These are phyloP conservation scores for Solidago caesia DNA, from an alignment of 129 eudicot genomes.

Conservation along the genomic window DNA sequence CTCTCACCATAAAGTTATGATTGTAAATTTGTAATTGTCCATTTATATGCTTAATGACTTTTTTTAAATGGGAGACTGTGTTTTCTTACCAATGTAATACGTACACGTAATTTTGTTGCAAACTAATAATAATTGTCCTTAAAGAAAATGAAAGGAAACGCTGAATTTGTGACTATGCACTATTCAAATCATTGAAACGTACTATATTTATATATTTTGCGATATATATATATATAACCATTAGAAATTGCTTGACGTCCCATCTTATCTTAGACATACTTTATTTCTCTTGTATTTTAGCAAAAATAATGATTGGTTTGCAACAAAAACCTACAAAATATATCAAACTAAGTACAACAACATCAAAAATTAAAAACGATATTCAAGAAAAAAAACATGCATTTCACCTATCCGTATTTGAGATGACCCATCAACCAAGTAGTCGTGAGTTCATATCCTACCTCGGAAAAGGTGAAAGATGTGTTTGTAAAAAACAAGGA, in stretches of 20 bases:
- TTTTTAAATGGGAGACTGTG: slow-evolving; percentile 7
- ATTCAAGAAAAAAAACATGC: no score
- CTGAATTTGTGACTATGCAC: background rate
- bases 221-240: background rate
- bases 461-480: no score
- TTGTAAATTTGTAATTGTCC: background rate
- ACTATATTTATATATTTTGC: background rate
- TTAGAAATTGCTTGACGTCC: background rate
- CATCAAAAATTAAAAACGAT: no score
- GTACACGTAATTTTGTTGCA: background rate
- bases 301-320: background rate
- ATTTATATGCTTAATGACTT: background rate
- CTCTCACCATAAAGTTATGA: background rate
- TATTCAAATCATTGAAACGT: background rate
- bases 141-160: background rate
- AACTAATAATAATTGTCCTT: background rate
- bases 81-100: slow-evolving; percentile 5
- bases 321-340: background rate
- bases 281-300: background rate
- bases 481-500: no score
- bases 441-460: no score
- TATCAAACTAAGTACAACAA: no score
- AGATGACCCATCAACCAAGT: no score
- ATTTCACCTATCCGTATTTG: no score
- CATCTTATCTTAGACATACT: background rate